Conservation (phyloP, 345 rosid species). For the Moringa oleifera region DNA sequence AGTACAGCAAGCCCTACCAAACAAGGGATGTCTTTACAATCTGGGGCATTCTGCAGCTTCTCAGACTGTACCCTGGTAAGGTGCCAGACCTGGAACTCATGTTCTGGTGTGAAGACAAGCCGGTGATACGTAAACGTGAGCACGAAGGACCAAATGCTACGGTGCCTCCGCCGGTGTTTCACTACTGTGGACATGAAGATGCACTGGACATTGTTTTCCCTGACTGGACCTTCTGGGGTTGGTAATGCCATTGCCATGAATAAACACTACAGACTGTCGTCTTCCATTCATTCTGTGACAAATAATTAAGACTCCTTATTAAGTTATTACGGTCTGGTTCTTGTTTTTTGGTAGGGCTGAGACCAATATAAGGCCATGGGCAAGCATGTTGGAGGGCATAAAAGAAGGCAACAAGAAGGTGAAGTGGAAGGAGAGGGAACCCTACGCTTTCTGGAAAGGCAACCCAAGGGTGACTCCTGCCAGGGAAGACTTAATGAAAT, state of each 20-base stretch:
- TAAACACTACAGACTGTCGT: too few species aligned
- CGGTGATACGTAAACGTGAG: constrained; percentile 27
- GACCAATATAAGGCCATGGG: constrained; percentile 36
- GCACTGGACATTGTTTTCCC: constrained; percentile 51
- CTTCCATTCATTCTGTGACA: too few species aligned
- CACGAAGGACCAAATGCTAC: constrained; percentile 20
- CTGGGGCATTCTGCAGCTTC: constrained; percentile 74
- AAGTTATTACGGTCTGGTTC: background rate
- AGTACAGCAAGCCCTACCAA: constrained; percentile 33
- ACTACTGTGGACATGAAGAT: constrained; percentile 43
- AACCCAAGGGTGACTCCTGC: constrained; percentile 18
- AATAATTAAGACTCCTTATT: too few species aligned
- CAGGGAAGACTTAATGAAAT: constrained; percentile 23
- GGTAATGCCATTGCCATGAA: constrained; percentile 32
- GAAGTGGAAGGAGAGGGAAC: constrained; percentile 27
- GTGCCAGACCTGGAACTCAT: constrained; percentile 62
- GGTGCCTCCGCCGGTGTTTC: constrained; percentile 56
- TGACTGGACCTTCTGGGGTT: constrained; percentile 83
- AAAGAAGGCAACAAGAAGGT: constrained; percentile 18
- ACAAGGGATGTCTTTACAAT: constrained; percentile 60
- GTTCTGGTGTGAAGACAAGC: constrained; percentile 41
- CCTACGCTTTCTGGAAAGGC: constrained; percentile 34
- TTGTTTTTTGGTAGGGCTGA: constrained; percentile 24
- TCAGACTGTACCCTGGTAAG: constrained; percentile 58
- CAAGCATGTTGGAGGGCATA: constrained; percentile 16